phyloP scores from a whole-genome alignment of 2,329 filamentous ascomycete species.

The Sporothrix euskadiensis region DNA sequence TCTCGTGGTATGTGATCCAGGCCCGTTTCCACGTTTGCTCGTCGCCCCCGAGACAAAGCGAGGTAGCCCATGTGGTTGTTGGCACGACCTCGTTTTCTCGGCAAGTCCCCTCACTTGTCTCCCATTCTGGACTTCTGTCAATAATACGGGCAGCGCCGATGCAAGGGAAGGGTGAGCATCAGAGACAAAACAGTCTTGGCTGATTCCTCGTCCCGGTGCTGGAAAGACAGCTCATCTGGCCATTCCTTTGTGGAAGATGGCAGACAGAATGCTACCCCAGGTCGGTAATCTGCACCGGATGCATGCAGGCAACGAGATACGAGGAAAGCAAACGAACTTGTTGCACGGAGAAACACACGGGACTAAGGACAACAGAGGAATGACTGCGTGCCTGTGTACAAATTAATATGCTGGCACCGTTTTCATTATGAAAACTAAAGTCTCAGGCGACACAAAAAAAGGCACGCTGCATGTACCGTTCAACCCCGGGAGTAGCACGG shows the following conservation, averaged over 20 bases:
- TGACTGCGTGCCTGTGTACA: background rate
- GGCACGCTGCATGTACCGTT: conserved; percentile 11
- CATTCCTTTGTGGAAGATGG: background rate
- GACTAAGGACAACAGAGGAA: background rate
- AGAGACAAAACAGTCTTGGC: background rate
- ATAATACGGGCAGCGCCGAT: background rate
- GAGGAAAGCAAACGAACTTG: background rate
- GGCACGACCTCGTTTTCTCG: background rate
- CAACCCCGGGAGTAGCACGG: background rate
- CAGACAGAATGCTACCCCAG: background rate
- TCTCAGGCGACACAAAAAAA: background rate
- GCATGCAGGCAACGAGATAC: conserved; percentile 18
- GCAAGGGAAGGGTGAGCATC: background rate
- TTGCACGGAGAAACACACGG: background rate
- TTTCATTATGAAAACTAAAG: background rate
- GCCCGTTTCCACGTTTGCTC: background rate
- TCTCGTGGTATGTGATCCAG: background rate
- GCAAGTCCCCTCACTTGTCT: background rate
- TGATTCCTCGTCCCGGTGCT: background rate
- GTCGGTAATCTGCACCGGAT: conserved; percentile 16
- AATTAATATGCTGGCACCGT: background rate
- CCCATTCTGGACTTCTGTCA: background rate
- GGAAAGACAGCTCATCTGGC: background rate
- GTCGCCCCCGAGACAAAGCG: background rate
- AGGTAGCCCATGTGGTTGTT: background rate